Evolutionary conservation across 805 yeast species (phyloP).

Genomic region (Wickerhamiella nectarea): DNA sequence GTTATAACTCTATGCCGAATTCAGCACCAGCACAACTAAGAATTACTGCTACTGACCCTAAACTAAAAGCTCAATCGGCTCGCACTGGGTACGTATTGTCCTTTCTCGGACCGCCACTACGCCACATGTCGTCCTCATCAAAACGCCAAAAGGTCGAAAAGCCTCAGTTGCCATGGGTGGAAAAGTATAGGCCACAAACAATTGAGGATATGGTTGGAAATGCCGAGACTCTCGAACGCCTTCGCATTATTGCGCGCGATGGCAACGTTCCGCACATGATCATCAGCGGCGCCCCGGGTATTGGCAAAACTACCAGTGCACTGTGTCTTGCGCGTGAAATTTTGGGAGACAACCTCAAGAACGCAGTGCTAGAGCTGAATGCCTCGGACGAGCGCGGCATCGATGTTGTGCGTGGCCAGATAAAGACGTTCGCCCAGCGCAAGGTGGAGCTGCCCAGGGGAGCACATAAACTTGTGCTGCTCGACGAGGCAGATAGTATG

Average conservation of each 20-base stretch:
- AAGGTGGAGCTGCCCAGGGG: slow-evolving; percentile 79
- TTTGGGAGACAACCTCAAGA: slow-evolving; percentile 55
- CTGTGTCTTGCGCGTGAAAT: slow-evolving; percentile 79
- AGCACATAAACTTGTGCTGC: slow-evolving; percentile 78
- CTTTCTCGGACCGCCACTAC: no score
- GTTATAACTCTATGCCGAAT: no score
- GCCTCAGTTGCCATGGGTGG: slow-evolving; percentile 47
- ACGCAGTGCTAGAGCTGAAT: slow-evolving; percentile 83
- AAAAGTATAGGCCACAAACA: slow-evolving; percentile 75
- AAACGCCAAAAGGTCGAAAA: slow-evolving; percentile 4
- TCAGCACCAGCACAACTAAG: no score
- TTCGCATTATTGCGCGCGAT: slow-evolving; percentile 71
- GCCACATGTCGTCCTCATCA: slow-evolving; percentile 1
- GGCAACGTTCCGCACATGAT: slow-evolving; percentile 97
- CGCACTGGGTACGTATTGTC: no score
- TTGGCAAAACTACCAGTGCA: slow-evolving; percentile 91
- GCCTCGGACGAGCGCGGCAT: slow-evolving; percentile 98
- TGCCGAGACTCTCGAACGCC: slow-evolving; percentile 72
- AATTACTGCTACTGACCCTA: no score
- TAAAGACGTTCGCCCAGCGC: slow-evolving; percentile 92
- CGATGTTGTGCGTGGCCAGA: slow-evolving; percentile 85
- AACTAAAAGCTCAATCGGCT: no score
- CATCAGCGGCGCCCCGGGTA: slow-evolving; percentile 88
- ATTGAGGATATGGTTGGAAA: slow-evolving; percentile 87
- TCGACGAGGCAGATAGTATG: slow-evolving; percentile 96